Conservation (phyloP, 2,329 filamentous ascomycete species). For the Tetracladium maxilliforme region DNA sequence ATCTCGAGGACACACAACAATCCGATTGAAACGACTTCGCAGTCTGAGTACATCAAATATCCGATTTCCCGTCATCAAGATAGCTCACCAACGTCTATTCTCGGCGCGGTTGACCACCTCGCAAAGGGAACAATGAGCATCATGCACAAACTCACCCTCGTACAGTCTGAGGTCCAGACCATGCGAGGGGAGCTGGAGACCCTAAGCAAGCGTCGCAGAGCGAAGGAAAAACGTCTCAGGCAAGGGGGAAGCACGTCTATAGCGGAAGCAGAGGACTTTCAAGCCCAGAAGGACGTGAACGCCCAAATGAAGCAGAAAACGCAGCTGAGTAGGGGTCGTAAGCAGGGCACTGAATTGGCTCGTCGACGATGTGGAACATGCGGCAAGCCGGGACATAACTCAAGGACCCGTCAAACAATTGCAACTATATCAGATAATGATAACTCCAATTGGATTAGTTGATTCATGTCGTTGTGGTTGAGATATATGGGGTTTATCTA, state of each 20-base stretch:
- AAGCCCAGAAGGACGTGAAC: constrained; percentile 1
- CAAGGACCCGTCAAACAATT: constrained; percentile 2
- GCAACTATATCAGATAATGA: too few relatives aligned
- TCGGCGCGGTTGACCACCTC: constrained; percentile 5
- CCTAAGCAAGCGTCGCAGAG: background rate
- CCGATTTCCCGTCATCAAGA: constrained; percentile 4
- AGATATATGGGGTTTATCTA: too few relatives aligned
- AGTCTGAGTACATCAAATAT: constrained; percentile 4
- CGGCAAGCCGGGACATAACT: constrained; percentile 1
- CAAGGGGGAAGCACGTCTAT: constrained; percentile 1
- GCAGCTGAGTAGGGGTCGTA: background rate
- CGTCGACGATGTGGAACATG: background rate
- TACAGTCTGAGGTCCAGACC: background rate
- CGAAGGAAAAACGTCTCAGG: constrained; percentile 1
- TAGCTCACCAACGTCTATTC: constrained; percentile 6
- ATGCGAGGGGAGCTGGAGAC: constrained; percentile 1
- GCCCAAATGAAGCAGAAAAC: constrained; percentile 1
- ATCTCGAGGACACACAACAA: constrained; percentile 5
- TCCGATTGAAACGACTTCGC: constrained; percentile 1
- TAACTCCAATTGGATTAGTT: too few relatives aligned
- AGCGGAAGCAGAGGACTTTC: background rate
- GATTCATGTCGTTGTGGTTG: too few relatives aligned
- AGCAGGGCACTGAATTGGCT: background rate
- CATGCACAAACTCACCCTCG: constrained; percentile 1
- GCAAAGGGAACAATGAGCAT: constrained; percentile 4